phyloP scores from a whole-genome alignment of 768 basidiomycete genomes.

The Lactifluus rugatus region DNA sequence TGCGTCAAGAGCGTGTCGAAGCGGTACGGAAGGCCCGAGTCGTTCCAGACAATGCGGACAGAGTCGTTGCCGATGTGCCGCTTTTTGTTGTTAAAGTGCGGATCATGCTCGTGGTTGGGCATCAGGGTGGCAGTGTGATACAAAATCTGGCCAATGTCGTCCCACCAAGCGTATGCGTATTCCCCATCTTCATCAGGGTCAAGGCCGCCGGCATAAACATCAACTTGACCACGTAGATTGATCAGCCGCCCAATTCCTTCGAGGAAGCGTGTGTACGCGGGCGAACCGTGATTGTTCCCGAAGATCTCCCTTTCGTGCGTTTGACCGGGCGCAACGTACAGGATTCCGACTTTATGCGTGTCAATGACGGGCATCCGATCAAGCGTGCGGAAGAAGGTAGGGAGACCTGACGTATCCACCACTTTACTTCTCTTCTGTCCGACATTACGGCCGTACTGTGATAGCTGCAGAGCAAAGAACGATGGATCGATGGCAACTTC shows the following conservation, averaged over 20 bases:
- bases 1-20: slow-evolving; percentile 89
- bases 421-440: slow-evolving; percentile 40
- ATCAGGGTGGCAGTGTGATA: slow-evolving; percentile 97
- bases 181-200: slow-evolving; percentile 90
- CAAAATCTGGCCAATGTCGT: slow-evolving; percentile 89
- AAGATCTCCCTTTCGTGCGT: slow-evolving; percentile 77
- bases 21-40: slow-evolving; percentile 78
- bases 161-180: slow-evolving; percentile 99
- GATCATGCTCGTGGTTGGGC: slow-evolving; percentile 68
- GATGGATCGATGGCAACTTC: slow-evolving; percentile 78
- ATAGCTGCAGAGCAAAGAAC: slow-evolving; percentile 79
- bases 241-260: slow-evolving; percentile 84
- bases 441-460: slow-evolving; percentile 53
- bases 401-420: slow-evolving; percentile 42
- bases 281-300: slow-evolving; percentile 84
- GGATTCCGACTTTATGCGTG: slow-evolving; percentile 90
- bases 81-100: slow-evolving; percentile 77
- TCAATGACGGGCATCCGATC: slow-evolving; percentile 92
- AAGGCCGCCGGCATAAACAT: slow-evolving; percentile 88
- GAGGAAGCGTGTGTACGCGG: slow-evolving; percentile 89
- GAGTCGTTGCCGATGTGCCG: slow-evolving; percentile 95
- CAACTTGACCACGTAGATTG: slow-evolving; percentile 78
- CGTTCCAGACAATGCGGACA: slow-evolving; percentile 96
- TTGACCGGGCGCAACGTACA: slow-evolving; percentile 94
- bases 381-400: slow-evolving; percentile 53